Conservation (phyloP, 495 filamentous ascomycete species). For the Tetracladium marchalianum region DNA sequence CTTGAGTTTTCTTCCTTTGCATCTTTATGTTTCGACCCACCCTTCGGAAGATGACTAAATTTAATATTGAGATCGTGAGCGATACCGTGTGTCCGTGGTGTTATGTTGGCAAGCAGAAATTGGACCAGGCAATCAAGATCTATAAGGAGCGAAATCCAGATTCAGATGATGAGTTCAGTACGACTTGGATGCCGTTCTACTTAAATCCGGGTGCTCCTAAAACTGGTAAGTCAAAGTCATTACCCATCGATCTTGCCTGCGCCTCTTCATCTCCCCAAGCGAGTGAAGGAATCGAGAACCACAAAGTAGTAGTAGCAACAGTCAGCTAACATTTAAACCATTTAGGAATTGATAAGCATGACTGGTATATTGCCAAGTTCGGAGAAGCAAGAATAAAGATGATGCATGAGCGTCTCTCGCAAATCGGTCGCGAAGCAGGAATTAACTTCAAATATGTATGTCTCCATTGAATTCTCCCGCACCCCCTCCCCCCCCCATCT, state of each 20-base stretch:
- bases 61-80: slow-evolving; percentile 64
- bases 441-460: slow-evolving; percentile 55
- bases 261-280: neutral
- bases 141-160: slow-evolving; percentile 50
- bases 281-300: neutral
- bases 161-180: slow-evolving; percentile 54
- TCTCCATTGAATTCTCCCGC: no score
- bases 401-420: slow-evolving; percentile 47
- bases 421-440: slow-evolving; percentile 50
- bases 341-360: slow-evolving; percentile 46
- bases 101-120: slow-evolving; percentile 71
- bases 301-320: no score
- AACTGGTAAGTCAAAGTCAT: slow-evolving; percentile 12
- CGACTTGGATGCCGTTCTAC: slow-evolving; percentile 71
- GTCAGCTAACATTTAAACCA: slow-evolving; percentile 10
- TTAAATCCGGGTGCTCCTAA: slow-evolving; percentile 57
- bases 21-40: slow-evolving; percentile 15
- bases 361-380: slow-evolving; percentile 45
- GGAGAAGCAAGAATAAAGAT: slow-evolving; percentile 44
- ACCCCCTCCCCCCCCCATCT: neutral
- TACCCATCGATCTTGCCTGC: no score
- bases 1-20: neutral
- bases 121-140: slow-evolving; percentile 56
- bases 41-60: slow-evolving; percentile 61
- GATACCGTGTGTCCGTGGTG: slow-evolving; percentile 83